Evolutionary conservation across 768 basidiomycete species (phyloP), one percentile per base, ranked within the genome.

Genomic region (Strobilomyces confusus): DNA sequence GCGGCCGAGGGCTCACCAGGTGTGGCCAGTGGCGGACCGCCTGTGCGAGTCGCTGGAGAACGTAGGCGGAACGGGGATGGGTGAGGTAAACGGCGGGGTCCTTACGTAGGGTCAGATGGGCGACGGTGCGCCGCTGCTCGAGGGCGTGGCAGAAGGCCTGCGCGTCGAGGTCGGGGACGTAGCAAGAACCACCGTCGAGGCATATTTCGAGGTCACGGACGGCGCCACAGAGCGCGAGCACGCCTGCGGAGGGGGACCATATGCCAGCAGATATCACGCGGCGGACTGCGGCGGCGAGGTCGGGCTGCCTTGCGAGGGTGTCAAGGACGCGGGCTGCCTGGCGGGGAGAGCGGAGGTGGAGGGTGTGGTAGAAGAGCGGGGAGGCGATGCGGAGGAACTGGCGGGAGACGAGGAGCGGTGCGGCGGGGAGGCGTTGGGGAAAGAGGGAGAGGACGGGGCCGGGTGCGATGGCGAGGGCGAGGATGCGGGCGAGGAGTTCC

Each of bases 321-420:
- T 56, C 59, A n/a, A 69, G 62, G 13, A 77, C 72, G 9, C 64
- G 56, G 12, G 59, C 56, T 1, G 81, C 68, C 22, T 82, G 77
- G 12, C 48, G 33, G 0, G 73, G 55, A 0, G 77, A 71, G 34
- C 63, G 69, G 42, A 87, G 62, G 58, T 73, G 71, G 40, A 86
- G 55, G 40, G 75, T 73, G 61, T 78, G 72, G 71, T 86, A 86
- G 56, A 82, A 74, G 13, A 84, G 72, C 2, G 84, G 83, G 0
- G 76, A 75, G 2, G 73, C 75, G 54, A 87, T 83, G 54, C 86
- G 76, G 41, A 75, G 66, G 69, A 84, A 81, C 22, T 69, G 61
- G 36, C 67, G 76, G 46, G 69, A 83, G 43, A 81, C 79, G 48
- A 80, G 76, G 15, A 86, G 75, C 0, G 77, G 73, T 5, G 79